A percentile compares a stretch with the other conserved stretches of the same genome.
These are phyloP conservation scores for Kwoniella shivajii DNA, from an alignment of 1,284 basidiomycete species.

Conservation along the genomic window DNA sequence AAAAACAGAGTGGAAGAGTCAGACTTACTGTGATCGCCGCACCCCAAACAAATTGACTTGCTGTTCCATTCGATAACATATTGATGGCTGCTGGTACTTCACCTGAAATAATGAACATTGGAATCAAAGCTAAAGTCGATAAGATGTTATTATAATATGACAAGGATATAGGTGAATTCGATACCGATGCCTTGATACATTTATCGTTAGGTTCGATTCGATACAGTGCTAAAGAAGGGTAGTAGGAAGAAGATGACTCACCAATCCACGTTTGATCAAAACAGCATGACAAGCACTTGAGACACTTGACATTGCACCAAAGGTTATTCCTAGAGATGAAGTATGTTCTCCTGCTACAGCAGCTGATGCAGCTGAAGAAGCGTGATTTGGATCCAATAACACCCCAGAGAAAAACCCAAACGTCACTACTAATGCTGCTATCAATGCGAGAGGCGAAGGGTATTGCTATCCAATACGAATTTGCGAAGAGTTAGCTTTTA, in stretches of 20 bases:
- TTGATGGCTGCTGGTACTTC: conserved; percentile 21
- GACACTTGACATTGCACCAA: conserved; percentile 33
- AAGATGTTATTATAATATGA: conserved; percentile 40
- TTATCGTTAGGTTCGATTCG: background rate
- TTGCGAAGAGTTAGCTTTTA: background rate
- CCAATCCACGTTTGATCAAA: conserved; percentile 32
- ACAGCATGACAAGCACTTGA: conserved; percentile 36
- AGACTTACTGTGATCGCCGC: conserved; percentile 29
- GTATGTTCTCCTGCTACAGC: conserved; percentile 20
- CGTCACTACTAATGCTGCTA: conserved; percentile 17
- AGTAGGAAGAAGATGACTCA: conserved; percentile 5
- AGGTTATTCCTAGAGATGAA: conserved; percentile 36
- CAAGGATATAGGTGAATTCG: conserved; percentile 31
- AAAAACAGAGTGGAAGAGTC: background rate
- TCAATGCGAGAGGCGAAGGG: conserved; percentile 58
- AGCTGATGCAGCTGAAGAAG: conserved; percentile 59
- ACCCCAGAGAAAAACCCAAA: conserved; percentile 22
- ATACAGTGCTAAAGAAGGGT: background rate
- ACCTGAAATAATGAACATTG: conserved; percentile 28
- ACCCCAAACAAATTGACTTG: conserved; percentile 27
- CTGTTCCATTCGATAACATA: conserved; percentile 14
- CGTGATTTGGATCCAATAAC: conserved; percentile 48
- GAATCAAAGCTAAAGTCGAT: conserved; percentile 26
- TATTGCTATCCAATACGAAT: conserved; percentile 43
- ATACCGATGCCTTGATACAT: conserved; percentile 15